Percentiles rank a stretch among this genome's conserved stretches.
Evolutionary conservation across 2,329 filamentous ascomycete species (phyloP).

Genomic region (Pseudogymnoascus sp.): DNA sequence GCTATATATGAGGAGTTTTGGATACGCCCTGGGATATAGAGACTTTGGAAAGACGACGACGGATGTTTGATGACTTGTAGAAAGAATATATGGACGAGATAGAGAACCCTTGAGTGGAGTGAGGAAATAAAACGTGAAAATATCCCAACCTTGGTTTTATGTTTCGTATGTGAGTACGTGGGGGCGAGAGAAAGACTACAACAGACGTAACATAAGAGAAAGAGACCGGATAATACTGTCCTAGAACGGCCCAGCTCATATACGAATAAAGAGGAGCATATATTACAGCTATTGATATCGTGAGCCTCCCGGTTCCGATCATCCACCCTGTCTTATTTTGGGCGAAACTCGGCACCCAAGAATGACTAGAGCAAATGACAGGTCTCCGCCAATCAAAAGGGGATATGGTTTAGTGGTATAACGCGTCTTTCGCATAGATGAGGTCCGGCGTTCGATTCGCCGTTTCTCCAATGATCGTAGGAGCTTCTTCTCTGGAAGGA

Average conservation of each 20-base stretch:
- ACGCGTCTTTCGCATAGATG: conserved; percentile 9
- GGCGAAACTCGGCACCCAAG: background rate
- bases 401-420: conserved; percentile 9
- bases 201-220: background rate
- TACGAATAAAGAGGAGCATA: background rate
- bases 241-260: background rate
- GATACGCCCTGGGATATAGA: background rate
- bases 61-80: background rate
- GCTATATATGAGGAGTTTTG: background rate
- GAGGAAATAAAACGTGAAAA: background rate
- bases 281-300: background rate
- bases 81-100: background rate
- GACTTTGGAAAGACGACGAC: background rate
- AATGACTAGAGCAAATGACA: background rate
- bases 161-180: background rate
- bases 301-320: background rate
- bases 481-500: background rate
- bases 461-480: conserved; percentile 3
- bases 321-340: background rate
- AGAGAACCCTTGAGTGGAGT: background rate
- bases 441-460: conserved; percentile 9
- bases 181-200: background rate
- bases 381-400: conserved; percentile 7
- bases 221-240: no score
- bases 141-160: background rate